These are phyloP conservation scores for Paxillus involutus DNA, from an alignment of 768 basidiomycete genomes.

Conservation along the genomic window DNA sequence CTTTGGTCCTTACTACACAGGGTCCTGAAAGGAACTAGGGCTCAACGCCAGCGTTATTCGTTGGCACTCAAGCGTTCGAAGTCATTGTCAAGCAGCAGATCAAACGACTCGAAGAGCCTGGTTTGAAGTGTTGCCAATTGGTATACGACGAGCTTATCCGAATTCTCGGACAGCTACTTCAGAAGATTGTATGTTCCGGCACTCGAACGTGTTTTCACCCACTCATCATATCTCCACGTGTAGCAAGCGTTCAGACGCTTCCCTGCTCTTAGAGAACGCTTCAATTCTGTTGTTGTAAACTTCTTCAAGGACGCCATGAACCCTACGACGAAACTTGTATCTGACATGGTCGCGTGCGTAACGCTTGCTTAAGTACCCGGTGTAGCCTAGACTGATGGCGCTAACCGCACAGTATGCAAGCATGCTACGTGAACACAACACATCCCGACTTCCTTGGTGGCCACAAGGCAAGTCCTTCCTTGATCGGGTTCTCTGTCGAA, in stretches of 20 bases:
- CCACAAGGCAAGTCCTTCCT: constrained; percentile 60
- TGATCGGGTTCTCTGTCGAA: neutral
- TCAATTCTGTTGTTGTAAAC: constrained; percentile 93
- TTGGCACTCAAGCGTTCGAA: constrained; percentile 96
- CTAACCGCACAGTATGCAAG: constrained; percentile 75
- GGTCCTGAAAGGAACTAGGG: constrained; percentile 49
- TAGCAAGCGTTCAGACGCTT: constrained; percentile 96
- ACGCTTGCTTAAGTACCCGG: neutral
- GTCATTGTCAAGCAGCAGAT: constrained; percentile 99
- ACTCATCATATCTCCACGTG: constrained; percentile 6
- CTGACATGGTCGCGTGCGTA: constrained; percentile 87
- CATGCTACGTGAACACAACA: constrained; percentile 98
- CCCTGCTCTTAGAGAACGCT: constrained; percentile 94
- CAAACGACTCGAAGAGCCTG: constrained; percentile 92
- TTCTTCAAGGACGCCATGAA: constrained; percentile 95
- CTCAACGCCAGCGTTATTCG: constrained; percentile 94
- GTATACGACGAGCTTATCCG: constrained; percentile 98
- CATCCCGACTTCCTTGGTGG: constrained; percentile 98
- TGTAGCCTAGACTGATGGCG: constrained; percentile 1
- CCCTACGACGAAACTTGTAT: constrained; percentile 93
- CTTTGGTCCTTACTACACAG: neutral
- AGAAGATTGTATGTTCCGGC: constrained; percentile 72
- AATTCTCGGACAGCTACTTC: constrained; percentile 88
- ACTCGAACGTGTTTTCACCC: neutral
- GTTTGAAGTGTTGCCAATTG: constrained; percentile 89